Evolutionary conservation across 1,284 basidiomycete species (phyloP).

Genomic region (Cutaneotrichosporon spelunceum): DNA sequence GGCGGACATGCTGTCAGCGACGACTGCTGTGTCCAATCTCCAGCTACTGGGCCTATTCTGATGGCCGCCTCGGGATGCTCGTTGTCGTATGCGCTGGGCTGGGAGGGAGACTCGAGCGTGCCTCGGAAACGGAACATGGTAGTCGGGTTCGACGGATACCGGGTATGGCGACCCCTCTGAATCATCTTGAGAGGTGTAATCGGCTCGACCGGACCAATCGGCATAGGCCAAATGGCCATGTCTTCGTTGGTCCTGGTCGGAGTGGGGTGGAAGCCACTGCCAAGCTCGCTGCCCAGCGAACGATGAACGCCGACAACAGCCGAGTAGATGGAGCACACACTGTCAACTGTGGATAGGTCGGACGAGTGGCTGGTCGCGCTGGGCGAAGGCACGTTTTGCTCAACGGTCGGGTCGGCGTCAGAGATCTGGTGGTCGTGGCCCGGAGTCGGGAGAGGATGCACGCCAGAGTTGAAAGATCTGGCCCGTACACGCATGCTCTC

Average conservation of each 20-base stretch:
- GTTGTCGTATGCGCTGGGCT: constrained; percentile 12
- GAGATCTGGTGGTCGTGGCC: neutral
- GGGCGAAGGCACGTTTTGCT: neutral
- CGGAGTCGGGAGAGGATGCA: neutral
- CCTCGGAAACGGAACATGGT: constrained; percentile 15
- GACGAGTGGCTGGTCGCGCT: constrained; percentile 2
- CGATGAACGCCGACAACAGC: constrained; percentile 17
- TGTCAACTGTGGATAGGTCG: constrained; percentile 10
- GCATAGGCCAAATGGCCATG: neutral
- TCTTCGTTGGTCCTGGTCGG: neutral
- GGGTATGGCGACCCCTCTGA: neutral
- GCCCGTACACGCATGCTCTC: constrained; percentile 5
- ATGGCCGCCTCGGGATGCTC: constrained; percentile 2
- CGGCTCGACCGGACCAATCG: neutral
- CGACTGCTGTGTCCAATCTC: constrained; percentile 11
- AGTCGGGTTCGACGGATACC: neutral
- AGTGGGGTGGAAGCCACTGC: constrained; percentile 14
- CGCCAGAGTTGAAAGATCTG: neutral
- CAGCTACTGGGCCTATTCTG: neutral
- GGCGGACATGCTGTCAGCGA: constrained; percentile 13
- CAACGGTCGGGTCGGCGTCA: neutral
- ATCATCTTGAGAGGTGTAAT: neutral
- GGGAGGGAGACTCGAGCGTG: neutral
- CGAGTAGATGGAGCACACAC: constrained; percentile 22
- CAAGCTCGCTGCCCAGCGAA: constrained; percentile 36